These are phyloP conservation scores for Coemansia sp. DNA, from an alignment of 192 early-diverging fungal species.

Conservation along the genomic window DNA sequence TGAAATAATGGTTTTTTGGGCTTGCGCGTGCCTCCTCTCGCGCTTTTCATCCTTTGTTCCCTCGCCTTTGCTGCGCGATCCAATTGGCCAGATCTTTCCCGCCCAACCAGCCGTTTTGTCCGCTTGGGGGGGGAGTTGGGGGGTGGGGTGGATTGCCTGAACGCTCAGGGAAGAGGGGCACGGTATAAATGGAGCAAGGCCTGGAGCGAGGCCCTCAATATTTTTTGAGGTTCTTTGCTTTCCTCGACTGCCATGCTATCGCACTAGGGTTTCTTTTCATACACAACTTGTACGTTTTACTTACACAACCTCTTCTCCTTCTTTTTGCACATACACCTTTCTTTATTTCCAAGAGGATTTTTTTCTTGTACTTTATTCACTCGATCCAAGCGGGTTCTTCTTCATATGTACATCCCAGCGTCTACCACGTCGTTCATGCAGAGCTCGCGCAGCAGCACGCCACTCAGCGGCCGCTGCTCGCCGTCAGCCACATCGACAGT, in stretches of 20 bases:
- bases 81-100: slow-evolving; percentile 10
- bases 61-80: background rate
- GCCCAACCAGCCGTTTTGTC: background rate
- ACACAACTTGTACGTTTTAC: background rate
- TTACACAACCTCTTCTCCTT: background rate
- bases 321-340: background rate
- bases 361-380: background rate
- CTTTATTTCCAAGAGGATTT: background rate
- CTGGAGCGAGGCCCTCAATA: background rate
- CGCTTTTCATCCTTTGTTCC: background rate
- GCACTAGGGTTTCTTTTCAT: background rate
- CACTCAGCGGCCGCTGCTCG: slow-evolving; percentile 14
- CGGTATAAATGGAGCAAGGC: background rate
- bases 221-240: background rate
- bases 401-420: slow-evolving; percentile 53
- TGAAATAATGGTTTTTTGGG: no score
- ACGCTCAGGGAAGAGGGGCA: background rate
- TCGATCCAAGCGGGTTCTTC: no score
- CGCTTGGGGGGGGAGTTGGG: background rate
- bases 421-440: slow-evolving; percentile 14
- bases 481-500: slow-evolving; percentile 5
- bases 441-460: slow-evolving; percentile 14
- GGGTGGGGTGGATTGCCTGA: background rate
- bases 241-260: background rate
- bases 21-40: slow-evolving; percentile 1